Evolutionary conservation across 208 protist genomes (phyloP), one percentile per base, ranked within the genome.

Genomic region (Kentomonas sorsogonicus): DNA sequence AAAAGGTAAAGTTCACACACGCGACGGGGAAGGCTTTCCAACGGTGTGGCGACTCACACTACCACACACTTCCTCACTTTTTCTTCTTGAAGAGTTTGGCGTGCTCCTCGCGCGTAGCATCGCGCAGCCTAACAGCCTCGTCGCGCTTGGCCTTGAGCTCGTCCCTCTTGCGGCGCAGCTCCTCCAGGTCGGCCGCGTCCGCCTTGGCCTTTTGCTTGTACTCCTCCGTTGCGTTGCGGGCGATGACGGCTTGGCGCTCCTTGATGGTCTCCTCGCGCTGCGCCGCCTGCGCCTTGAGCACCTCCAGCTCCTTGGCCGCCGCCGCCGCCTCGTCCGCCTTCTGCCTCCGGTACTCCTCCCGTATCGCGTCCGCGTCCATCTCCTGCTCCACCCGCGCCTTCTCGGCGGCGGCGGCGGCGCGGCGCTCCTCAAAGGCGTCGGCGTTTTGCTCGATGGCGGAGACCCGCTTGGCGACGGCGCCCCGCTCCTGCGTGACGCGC

Each of bases 161-260:
- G 41, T 90, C 76, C 0, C 67, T 63, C 45, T 71, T 63, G 20
- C 50, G 50, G 25, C 65, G 53, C 47, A 89, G 50, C 18, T 23
- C 66, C 23, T 67, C 62, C 27, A 82, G 41, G 55, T 75, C 63
- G n/a, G 54, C 59, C 25, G 47, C 56, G 23, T 74, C 66, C 51
- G 63, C 18, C 58, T 59, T 29, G 6, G 79, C 26, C 43, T 57
- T 64, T 33, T 51, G 47, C 41, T 61, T 30, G 58, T 64, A 70
- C 34, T 59, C 60, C 0, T 10, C 29, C 9, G 57, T 62, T 39
- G 83, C 79, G 40, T 69, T 75, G 15, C 61, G 67, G 1, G 44
- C 59, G 13, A 88, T 67, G 34, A 53, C 47, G 43, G 47, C 54
- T 60, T 77, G 55, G 77, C 87, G 87, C 39, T 63, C 55, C 22